Conservation (phyloP, 163 green algal genomes). For the Coccomyxa subellipsoidea region DNA sequence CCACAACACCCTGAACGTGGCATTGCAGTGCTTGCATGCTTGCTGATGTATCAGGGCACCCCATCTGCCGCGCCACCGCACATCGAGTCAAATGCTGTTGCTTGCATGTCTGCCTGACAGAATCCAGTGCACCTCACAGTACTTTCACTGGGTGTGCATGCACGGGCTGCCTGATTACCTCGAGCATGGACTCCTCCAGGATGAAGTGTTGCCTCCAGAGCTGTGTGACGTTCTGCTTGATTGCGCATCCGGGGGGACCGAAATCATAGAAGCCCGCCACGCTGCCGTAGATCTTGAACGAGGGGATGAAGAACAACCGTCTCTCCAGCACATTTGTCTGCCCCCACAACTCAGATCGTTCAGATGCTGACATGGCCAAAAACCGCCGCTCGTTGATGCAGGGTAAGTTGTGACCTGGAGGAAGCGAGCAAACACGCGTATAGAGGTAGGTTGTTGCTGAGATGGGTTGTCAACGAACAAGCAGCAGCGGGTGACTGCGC, state of each 20-base stretch:
- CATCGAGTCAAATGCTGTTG: no score
- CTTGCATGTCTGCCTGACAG: no score
- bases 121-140: no score
- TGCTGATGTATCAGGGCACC: no score
- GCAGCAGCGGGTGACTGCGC: no score
- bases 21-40: no score
- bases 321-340: constrained; percentile 82
- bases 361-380: background rate
- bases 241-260: constrained; percentile 91
- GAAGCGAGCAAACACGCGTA: no score
- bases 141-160: background rate
- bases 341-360: background rate
- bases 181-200: constrained; percentile 97
- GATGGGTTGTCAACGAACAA: no score
- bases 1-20: no score
- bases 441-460: no score
- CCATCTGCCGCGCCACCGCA: no score
- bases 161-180: constrained; percentile 49
- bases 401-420: background rate
- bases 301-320: constrained; percentile 95
- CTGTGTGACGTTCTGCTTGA: constrained; percentile 96
- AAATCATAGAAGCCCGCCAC: constrained; percentile 99
- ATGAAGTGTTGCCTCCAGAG: constrained; percentile 95
- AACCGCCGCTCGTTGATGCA: background rate
- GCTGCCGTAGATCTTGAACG: constrained; percentile 97